Percentiles rank a stretch among this genome's conserved stretches.
Evolutionary conservation across 2,329 filamentous ascomycete species (phyloP).

Genomic region (Teratosphaeria destructans): DNA sequence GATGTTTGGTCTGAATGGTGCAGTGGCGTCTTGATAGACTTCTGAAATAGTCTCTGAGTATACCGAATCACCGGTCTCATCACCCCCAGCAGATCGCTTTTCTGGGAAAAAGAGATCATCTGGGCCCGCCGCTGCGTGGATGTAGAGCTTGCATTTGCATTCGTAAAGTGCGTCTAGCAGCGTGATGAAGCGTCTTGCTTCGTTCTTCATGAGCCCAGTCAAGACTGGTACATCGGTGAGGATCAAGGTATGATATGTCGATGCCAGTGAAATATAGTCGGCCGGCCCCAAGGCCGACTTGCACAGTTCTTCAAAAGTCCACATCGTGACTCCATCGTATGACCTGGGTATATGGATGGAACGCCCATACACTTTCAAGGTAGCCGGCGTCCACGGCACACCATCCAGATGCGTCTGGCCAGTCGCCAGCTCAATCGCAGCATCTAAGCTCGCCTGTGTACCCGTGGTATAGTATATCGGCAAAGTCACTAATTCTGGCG

Average conservation of each 20-base stretch:
- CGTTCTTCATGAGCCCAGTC: constrained; percentile 61
- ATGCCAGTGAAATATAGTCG: constrained; percentile 74
- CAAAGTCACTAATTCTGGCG: constrained; percentile 6
- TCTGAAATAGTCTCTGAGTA: constrained; percentile 59
- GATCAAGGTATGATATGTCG: constrained; percentile 68
- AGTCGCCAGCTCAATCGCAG: constrained; percentile 11
- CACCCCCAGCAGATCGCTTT: constrained; percentile 3
- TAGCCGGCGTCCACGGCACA: constrained; percentile 33
- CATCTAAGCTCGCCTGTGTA: constrained; percentile 3
- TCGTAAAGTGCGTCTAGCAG: constrained; percentile 73
- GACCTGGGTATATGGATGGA: constrained; percentile 49
- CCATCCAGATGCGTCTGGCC: constrained; percentile 5
- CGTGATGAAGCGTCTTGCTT: constrained; percentile 70
- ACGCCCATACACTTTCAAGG: constrained; percentile 52
- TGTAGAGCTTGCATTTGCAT: constrained; percentile 64
- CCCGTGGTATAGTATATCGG: background rate
- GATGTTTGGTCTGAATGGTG: constrained; percentile 70
- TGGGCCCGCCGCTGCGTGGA: constrained; percentile 56
- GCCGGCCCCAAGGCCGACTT: constrained; percentile 58
- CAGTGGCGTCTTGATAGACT: constrained; percentile 66
- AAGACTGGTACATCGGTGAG: constrained; percentile 60
- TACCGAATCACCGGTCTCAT: constrained; percentile 39
- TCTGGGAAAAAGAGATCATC: constrained; percentile 68
- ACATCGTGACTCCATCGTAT: constrained; percentile 48
- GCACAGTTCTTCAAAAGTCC: constrained; percentile 61